Evolutionary conservation across 1,139 yeast species (phyloP), one percentile per base, ranked within the genome.

Genomic region (Geotrichum phurueaensis): DNA sequence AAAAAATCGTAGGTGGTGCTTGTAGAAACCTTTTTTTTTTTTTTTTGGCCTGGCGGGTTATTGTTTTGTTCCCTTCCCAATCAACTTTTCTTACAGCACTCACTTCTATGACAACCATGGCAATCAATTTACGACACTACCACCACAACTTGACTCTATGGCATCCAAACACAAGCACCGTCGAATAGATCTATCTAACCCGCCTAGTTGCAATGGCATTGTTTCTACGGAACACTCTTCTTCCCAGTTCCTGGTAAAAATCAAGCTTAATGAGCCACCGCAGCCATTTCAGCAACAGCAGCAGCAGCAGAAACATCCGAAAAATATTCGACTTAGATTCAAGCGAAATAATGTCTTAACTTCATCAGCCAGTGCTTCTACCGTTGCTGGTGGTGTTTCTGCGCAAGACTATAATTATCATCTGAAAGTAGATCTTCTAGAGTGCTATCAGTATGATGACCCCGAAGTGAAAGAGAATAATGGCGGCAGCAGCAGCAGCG

Each of bases 341-440:
- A 39, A 39, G 47, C n/a, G 18, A 39, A 39, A 39, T 39, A 5
- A 20, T n/a, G 2, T 7, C 18, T n/a, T 22, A 18, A 10, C n/a
- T n/a, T n/a, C 7, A 15, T n/a, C 18, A 39, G 6, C 18, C 20
- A 18, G 47, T 5, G 5, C 47, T 39, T 15, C 23, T 13, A 18
- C 10, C n/a, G 20, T 15, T 39, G n/a, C 47, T n/a, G 47, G 22
- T 39, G 18, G 47, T 5, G 3, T 15, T 39, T n/a, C 22, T 15
- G n/a, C 47, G n/a, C 47, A 39, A n/a, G 47, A 39, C 20, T 5
- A 13, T 13, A 39, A 39, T 13, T 22, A 39, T 39, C 47, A 39
- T n/a, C 20, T 39, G 22, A 39, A 39, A 20, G 56, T 54, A 9
- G 45, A 54, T 25, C 45, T 54, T 5, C 47, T 54, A 15, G 57